Percentiles rank a stretch among this genome's conserved stretches.
These are phyloP conservation scores for Trichoderma semiorbis DNA, from an alignment of 2,329 filamentous ascomycete genomes.

Conservation along the genomic window DNA sequence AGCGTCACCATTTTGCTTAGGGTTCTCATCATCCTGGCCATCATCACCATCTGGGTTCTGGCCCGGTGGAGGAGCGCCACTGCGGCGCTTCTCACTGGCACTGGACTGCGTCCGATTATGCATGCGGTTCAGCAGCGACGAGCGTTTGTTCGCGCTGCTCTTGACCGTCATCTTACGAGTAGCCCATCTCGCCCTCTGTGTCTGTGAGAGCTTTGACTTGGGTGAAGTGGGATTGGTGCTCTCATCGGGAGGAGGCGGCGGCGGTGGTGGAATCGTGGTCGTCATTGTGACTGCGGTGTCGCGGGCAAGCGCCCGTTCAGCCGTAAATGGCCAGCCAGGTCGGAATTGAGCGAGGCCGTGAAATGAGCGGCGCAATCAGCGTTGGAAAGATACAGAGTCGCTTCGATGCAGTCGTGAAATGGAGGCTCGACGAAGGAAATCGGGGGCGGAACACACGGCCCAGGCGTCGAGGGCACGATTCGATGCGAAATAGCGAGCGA, in stretches of 20 bases:
- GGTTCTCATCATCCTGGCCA: slow-evolving; percentile 24
- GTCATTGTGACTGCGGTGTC: slow-evolving; percentile 34
- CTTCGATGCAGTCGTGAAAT: neutral
- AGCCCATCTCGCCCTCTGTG: slow-evolving; percentile 88
- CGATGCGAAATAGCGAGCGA: slow-evolving; percentile 8
- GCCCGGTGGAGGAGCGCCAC: slow-evolving; percentile 29
- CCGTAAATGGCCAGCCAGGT: slow-evolving; percentile 37
- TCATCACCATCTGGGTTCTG: slow-evolving; percentile 29
- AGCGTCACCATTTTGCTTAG: slow-evolving; percentile 26
- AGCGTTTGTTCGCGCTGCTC: slow-evolving; percentile 73
- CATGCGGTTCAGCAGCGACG: slow-evolving; percentile 75
- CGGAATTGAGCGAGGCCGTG: neutral
- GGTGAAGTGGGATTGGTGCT: slow-evolving; percentile 15
- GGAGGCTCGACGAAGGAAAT: slow-evolving; percentile 5
- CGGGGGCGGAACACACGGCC: neutral
- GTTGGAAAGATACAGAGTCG: neutral
- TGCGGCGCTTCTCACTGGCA: slow-evolving; percentile 67
- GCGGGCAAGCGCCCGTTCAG: slow-evolving; percentile 40
- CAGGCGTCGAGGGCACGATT: slow-evolving; percentile 12
- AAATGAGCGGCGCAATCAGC: neutral
- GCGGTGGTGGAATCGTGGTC: slow-evolving; percentile 18
- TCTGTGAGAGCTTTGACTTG: slow-evolving; percentile 33
- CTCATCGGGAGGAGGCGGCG: slow-evolving; percentile 17
- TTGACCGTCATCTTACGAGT: slow-evolving; percentile 81
- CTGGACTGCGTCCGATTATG: slow-evolving; percentile 55